Evolutionary conservation across 176 grass and related monocot species (phyloP), one percentile per base, ranked within the genome.

Genomic region (Oryza officinalis): DNA sequence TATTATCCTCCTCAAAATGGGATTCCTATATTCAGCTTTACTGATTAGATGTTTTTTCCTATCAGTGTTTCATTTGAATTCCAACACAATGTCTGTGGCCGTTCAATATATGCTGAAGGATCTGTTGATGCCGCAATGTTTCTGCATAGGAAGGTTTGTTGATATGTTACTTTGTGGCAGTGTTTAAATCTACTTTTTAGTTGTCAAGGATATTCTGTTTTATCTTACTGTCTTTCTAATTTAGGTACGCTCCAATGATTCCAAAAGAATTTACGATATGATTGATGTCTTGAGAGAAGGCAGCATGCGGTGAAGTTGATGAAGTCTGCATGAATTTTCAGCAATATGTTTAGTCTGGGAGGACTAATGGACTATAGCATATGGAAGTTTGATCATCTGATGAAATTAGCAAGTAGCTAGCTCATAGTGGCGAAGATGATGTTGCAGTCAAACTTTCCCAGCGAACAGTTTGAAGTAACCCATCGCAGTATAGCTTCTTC

Each of bases 11-110:
- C 26, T 80, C 17, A 52, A 75, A 80, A 71, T 84, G 33, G 27
- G 45, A 32, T 88, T 18, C 20, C 49, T 45, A 32, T 27, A 44
- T 74, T 64, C 25, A 74, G 60, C 37, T 68, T 61, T 74, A 30
- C 50, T 77, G 45, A 54, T 72, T 59, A 17, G 66, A 37, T 70
- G 30, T 88, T n/a, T 84, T 67, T 22, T 40, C n/a, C 35, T 86
- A 28, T 22, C 83, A 98, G 91, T 63, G 96, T 95, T 90, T 95
- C 96, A 63, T 90, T 98, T 71, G 93, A 95, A 89, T 94, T 94
- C 93, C 93, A 98, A 65, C 96, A 98, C 85, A 98, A 98, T 77
- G 89, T 98, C 76, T 94, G 96, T 72, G 91, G 91, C 3, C 93
- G 80, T 76, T 95, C 91, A 77, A 89, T 94, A 60, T 98, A 98